Evolutionary conservation across 345 rosid species (phyloP).

Genomic region (Isatis tinctoria): DNA sequence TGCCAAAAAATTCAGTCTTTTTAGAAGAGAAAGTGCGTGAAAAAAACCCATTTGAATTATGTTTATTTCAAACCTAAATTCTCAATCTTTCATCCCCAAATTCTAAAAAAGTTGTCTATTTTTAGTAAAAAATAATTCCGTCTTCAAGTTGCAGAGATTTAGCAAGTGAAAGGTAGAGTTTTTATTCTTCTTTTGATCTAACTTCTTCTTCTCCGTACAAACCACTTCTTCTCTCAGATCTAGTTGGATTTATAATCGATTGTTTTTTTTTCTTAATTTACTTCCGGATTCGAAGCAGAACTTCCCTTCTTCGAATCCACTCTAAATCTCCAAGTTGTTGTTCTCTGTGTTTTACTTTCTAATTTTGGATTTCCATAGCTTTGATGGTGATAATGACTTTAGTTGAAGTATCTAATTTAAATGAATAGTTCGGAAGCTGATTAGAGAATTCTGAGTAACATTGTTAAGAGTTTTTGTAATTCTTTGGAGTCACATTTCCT

Average conservation of each 20-base stretch:
- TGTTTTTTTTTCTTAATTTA: not conserved
- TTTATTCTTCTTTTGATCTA: conserved; percentile 17
- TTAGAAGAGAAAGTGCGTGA: conserved; percentile 6
- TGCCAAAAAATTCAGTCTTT: conserved; percentile 29
- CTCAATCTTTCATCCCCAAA: conserved; percentile 21
- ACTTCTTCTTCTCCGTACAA: not conserved
- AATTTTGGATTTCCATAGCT: not conserved
- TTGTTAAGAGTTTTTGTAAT: conserved; percentile 4
- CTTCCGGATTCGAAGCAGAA: not conserved
- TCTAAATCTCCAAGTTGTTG: conserved; percentile 8
- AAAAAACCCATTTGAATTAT: conserved; percentile 18
- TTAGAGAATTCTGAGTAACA: conserved; percentile 5
- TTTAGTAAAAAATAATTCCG: conserved; percentile 27
- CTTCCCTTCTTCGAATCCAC: not conserved
- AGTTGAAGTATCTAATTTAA: conserved; percentile 8
- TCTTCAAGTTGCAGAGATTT: conserved; percentile 28
- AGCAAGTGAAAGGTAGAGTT: conserved; percentile 26
- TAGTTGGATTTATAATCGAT: not conserved
- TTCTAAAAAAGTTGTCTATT: conserved; percentile 17
- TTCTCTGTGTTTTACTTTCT: not conserved
- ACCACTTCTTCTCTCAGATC: conserved; percentile 24
- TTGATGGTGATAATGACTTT: conserved; percentile 18
- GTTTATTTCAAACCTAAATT: conserved; percentile 21
- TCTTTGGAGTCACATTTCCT: conserved; percentile 16
- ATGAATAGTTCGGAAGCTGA: not conserved